Evolutionary conservation across 2,329 filamentous ascomycete species (phyloP), one percentile per base, ranked within the genome.

Genomic region (Hypoxylon sp.): DNA sequence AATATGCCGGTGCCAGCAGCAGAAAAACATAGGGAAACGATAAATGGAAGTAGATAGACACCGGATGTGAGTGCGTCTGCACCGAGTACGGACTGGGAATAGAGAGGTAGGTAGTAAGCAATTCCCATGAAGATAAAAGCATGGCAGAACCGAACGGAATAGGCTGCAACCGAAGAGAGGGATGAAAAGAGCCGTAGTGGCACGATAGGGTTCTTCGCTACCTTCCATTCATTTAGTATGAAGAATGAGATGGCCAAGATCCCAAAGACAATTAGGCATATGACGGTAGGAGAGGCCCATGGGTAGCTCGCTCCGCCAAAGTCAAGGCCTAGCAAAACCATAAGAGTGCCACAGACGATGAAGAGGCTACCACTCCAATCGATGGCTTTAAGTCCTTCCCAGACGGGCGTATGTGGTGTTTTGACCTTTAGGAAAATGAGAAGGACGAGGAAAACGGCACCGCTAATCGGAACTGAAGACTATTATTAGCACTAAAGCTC

Each of bases 61-160:
- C 84, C 84, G 0, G 87, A 91, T n/a, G 80, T 79, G 32, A 91
- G 78, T 0, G 89, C 87, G 0, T 82, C 82, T 1, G 85, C 86
- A 52, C 83, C 82, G 1, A 89, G 82, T 0, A 89, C 89, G 2
- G 87, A 84, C 73, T 94, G 91, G 56, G 92, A 89, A 76, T 89
- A 93, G 0, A 93, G 81, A 0, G 91, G 91, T 24, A 93, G 79
- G 70, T 91, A 93, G 76, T 91, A 93, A 51, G 87, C 85, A 1
- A 82, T 82, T 0, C 84, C 86, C 41, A 91, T 89, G 74, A 90
- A 90, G 32, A 87, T 84, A 70, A 88, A 79, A 0, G 77, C 79
- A 62, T 85, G 82, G 58, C 79, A 78, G 52, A 82, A 79, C 37
- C 74, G 76, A 2, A 83, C 75, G 2, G 67, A 70, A n/a, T 90